Percentiles rank a stretch among this genome's conserved stretches.
Conservation (phyloP, 2,329 filamentous ascomycete genomes). For the Colletotrichum phormii region DNA sequence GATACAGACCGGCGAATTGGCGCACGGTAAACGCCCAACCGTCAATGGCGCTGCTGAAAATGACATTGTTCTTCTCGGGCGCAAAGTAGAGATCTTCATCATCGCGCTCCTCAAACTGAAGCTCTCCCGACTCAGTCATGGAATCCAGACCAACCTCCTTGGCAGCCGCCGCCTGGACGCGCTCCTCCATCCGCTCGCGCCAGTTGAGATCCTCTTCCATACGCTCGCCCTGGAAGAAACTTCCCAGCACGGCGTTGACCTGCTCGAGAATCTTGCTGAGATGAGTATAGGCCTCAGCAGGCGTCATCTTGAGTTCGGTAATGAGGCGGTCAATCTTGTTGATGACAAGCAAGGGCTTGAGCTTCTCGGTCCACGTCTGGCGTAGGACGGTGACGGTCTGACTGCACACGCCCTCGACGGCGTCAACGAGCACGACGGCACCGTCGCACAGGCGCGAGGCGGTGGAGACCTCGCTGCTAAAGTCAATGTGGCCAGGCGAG, state of each 20-base stretch:
- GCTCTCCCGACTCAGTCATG: conserved; percentile 66
- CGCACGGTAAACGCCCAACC: conserved; percentile 99
- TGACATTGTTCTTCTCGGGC: conserved; percentile 98
- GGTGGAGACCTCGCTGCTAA: conserved; percentile 97
- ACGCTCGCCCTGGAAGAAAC: conserved; percentile 96
- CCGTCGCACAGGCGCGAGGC: conserved; percentile 95
- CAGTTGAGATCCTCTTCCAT: conserved; percentile 99
- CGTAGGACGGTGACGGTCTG: conserved; percentile 97
- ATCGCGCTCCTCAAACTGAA: conserved; percentile 87
- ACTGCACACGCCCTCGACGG: conserved; percentile 97
- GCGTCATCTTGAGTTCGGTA: conserved; percentile 94
- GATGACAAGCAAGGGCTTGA: conserved; percentile 94
- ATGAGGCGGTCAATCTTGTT: conserved; percentile 98
- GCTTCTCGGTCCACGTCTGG: conserved; percentile 94
- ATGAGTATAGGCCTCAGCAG: conserved; percentile 88
- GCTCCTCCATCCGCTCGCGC: conserved; percentile 92
- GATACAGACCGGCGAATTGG: conserved; percentile 93
- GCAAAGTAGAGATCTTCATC: conserved; percentile 99
- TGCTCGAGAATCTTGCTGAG: conserved; percentile 91
- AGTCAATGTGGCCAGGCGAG: conserved; percentile 97
- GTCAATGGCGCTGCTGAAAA: conserved; percentile 96
- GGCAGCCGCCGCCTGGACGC: conserved; percentile 69
- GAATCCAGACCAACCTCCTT: conserved; percentile 48
- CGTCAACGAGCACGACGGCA: conserved; percentile 93
- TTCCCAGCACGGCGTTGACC: conserved; percentile 96